Percentiles rank a stretch among this genome's conserved stretches.
Evolutionary conservation across 352 stramenopile species (phyloP).

Genomic region (Elongisporangium prolatum): DNA sequence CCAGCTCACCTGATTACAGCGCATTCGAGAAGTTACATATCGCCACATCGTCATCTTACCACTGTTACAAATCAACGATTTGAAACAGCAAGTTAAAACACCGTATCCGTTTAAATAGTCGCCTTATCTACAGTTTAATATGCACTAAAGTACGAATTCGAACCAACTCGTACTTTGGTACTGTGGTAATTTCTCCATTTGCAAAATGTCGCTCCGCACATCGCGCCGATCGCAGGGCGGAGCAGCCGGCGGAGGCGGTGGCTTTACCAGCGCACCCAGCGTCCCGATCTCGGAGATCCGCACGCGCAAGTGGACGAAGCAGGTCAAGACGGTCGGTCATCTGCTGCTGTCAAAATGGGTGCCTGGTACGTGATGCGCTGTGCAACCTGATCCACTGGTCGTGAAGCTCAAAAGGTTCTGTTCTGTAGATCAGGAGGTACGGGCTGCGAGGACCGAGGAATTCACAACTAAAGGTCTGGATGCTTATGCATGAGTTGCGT

Average conservation of each 20-base stretch:
- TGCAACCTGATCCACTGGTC: slow-evolving; percentile 3
- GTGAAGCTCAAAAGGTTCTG: background rate
- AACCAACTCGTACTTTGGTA: background rate
- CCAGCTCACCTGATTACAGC: background rate
- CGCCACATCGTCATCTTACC: background rate
- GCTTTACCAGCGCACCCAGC: slow-evolving; percentile 19
- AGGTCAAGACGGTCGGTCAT: slow-evolving; percentile 66
- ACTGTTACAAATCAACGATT: background rate
- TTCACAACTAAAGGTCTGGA: too few relatives aligned
- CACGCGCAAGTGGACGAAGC: slow-evolving; percentile 68
- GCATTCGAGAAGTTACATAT: background rate
- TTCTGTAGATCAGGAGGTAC: slow-evolving; percentile 46
- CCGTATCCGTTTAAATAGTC: too few relatives aligned
- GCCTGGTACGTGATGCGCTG: slow-evolving; percentile 28
- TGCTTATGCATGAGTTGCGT: background rate
- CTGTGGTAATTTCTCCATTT: too few relatives aligned
- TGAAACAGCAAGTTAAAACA: background rate
- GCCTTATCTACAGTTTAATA: background rate
- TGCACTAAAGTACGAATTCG: background rate
- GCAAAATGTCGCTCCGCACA: slow-evolving; percentile 49
- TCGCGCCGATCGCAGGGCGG: slow-evolving; percentile 28
- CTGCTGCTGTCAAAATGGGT: slow-evolving; percentile 72
- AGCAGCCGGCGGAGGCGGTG: slow-evolving; percentile 11
- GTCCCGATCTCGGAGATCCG: slow-evolving; percentile 62
- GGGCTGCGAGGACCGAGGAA: background rate